phyloP scores from a whole-genome alignment of 768 basidiomycete genomes.

The Lactarius vividus region DNA sequence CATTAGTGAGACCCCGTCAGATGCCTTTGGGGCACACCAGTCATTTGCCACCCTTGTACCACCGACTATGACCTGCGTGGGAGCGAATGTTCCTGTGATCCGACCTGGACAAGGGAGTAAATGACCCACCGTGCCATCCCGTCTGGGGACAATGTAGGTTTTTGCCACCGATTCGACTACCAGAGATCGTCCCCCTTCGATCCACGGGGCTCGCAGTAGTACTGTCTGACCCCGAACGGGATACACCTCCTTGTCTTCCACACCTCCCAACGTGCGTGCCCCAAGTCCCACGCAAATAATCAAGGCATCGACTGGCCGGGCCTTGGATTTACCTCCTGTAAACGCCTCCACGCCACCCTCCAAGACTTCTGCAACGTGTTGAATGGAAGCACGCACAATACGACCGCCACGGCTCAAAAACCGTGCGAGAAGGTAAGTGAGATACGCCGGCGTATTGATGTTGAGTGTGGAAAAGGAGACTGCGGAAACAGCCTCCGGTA shows the following conservation, averaged over 20 bases:
- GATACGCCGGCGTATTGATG: conserved; percentile 62
- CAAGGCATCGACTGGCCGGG: conserved; percentile 45
- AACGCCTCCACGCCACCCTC: conserved; percentile 47
- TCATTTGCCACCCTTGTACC: conserved; percentile 58
- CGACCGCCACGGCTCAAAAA: conserved; percentile 62
- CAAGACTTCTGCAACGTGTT: conserved; percentile 69
- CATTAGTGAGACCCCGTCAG: not conserved
- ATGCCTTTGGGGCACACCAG: conserved; percentile 43
- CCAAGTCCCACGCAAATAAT: conserved; percentile 71
- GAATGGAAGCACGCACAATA: conserved; percentile 55
- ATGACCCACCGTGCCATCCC: conserved; percentile 48
- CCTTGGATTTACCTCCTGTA: conserved; percentile 21
- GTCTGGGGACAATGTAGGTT: conserved; percentile 66
- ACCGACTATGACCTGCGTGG: conserved; percentile 51
- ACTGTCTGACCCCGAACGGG: conserved; percentile 49
- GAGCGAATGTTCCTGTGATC: not conserved
- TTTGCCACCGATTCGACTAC: conserved; percentile 40
- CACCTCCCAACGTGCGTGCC: conserved; percentile 48
- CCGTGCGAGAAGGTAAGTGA: conserved; percentile 59
- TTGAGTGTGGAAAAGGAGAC: conserved; percentile 63
- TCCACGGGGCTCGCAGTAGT: conserved; percentile 48
- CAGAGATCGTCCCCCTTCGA: conserved; percentile 49
- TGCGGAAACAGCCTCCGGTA: conserved; percentile 45
- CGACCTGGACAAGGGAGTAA: not conserved
- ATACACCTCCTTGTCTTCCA: conserved; percentile 48